Conservation (phyloP, 805 yeast genomes). For the Citeromyces matritensis region DNA sequence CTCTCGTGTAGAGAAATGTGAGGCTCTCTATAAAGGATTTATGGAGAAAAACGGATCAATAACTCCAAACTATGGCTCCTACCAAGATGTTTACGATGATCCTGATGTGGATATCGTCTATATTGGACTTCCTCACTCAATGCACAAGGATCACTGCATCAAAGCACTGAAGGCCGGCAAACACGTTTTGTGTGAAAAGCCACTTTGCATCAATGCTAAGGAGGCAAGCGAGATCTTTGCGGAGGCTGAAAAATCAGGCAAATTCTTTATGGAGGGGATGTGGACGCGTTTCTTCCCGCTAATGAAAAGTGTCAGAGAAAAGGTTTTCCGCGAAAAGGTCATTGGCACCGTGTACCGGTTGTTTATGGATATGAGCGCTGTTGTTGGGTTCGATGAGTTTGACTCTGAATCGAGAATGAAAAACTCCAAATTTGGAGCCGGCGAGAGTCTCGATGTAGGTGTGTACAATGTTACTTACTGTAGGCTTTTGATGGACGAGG, state of each 20-base stretch:
- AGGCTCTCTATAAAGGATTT: constrained; percentile 8
- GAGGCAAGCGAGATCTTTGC: constrained; percentile 25
- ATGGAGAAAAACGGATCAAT: constrained; percentile 7
- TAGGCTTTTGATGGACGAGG: constrained; percentile 20
- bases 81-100: constrained; percentile 27
- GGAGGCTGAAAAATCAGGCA: constrained; percentile 24
- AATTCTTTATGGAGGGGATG: constrained; percentile 43
- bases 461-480: constrained; percentile 33
- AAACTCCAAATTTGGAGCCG: constrained; percentile 34
- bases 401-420: constrained; percentile 21
- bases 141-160: constrained; percentile 29
- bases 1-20: constrained; percentile 20
- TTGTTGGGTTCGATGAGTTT: constrained; percentile 16
- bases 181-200: constrained; percentile 41
- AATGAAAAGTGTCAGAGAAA: constrained; percentile 16
- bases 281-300: constrained; percentile 45
- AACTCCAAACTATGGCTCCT: constrained; percentile 11
- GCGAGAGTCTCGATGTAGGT: constrained; percentile 41
- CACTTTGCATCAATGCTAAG: constrained; percentile 28
- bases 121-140: constrained; percentile 38
- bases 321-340: constrained; percentile 21
- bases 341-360: constrained; percentile 32
- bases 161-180: constrained; percentile 26
- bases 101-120: constrained; percentile 31
- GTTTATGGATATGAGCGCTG: constrained; percentile 23